Base-by-base conservation (phyloP, 2,329 filamentous ascomycete genomes). In the Aspergillus sp. region DNA sequence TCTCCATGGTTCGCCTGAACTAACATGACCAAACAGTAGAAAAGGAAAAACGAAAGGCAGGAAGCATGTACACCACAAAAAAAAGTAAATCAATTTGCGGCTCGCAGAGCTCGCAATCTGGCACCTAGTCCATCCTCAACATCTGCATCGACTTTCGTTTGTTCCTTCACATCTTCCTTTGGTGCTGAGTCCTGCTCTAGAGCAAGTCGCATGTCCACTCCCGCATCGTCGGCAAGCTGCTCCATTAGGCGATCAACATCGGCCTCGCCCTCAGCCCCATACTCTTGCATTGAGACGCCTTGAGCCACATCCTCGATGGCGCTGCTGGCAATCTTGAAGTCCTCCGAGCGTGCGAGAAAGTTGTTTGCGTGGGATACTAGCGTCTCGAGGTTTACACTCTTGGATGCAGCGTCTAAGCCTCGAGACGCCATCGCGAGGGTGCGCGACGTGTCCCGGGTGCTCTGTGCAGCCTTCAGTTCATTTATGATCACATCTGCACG, bases 401-500 rank as follows among this genome's bases (percentile, higher is more conserved):
- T 75, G 3, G 73, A 72, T 3, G 78, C 78, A 1, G 73, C 73
- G 51, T 80, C 77, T 54, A 80, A 69, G 0, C 77, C 78, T 12
- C 75, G 73, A 31, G 75, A 76, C 0, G 78, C 78, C 35, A 79
- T 64, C 3, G 75, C 76, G 23, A 80, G 73, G 0, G 76, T 77
- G 3, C 74, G 70, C 2, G 77, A 78, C 9, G 77, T 78, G 46
- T 78, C 77, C 9, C 78, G 75, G 43, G 78, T 80, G 55, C 73
- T 77, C 48, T 80, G 77, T 1, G 77, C 78, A 15, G 78, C 78
- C 60, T 79, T 78, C 3, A 80, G 73, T 55, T 79, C 76, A 54
- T 78, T 78, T 62, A 78, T 79, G n/a, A 80, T 79, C 0, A 79
- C 78, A 56, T 80, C 78, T 44, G 78, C 77, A 17, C 77, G 75